Evolutionary conservation across 2,329 filamentous ascomycete species (phyloP).

Genomic region (Xylaria arbuscula): DNA sequence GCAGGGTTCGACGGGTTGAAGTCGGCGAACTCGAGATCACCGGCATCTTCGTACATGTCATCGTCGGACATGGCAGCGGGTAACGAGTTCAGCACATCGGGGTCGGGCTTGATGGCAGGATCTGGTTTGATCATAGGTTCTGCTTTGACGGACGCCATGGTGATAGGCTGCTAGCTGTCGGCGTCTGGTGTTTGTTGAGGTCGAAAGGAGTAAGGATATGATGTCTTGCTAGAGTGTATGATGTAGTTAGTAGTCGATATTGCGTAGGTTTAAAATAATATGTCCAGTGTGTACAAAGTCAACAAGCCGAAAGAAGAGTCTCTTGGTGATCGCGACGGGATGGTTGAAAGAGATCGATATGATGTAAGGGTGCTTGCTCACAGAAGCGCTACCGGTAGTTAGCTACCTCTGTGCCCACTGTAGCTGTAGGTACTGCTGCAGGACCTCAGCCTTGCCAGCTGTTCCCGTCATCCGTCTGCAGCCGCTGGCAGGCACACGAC

Average conservation of each 20-base stretch:
- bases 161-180: conserved; percentile 16
- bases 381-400: not conserved
- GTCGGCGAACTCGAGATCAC: conserved; percentile 68
- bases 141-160: conserved; percentile 47
- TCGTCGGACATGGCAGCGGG: conserved; percentile 67
- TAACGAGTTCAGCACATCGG: conserved; percentile 54
- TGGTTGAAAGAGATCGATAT: conserved; percentile 12
- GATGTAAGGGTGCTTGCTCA: conserved; percentile 9
- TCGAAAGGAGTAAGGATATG: not conserved
- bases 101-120: conserved; percentile 48
- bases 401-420: not conserved
- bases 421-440: not conserved
- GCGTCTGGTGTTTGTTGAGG: not conserved
- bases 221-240: not conserved
- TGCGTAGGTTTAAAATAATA: not conserved
- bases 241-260: not conserved
- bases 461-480: conserved; percentile 28
- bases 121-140: conserved; percentile 49
- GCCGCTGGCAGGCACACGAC: conserved; percentile 7
- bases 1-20: conserved; percentile 53
- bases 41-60: conserved; percentile 72
- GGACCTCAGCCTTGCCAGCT: conserved; percentile 31
- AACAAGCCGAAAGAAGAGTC: not conserved
- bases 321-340: not conserved
- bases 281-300: not conserved